Evolutionary conservation across 2,329 filamentous ascomycete genomes (phyloP), one percentile per base, ranked within the genome.

Genomic region (Diaporthe aspalathi): DNA sequence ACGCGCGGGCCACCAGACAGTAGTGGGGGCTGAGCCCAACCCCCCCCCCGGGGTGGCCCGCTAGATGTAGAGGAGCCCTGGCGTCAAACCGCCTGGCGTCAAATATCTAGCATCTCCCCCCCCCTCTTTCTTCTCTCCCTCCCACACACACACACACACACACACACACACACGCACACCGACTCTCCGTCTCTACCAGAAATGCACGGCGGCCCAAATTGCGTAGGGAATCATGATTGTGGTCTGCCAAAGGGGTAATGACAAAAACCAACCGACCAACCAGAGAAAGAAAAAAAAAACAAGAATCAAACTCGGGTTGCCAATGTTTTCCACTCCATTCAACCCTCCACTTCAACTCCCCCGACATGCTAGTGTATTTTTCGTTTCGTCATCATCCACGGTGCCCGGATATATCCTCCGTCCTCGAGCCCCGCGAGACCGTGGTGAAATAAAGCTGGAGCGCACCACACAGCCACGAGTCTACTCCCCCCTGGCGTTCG

Each of bases 201-300:
- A 38, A 38, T 38, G 35, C 32, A 11, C 53, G 27, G 53, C 32
- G 38, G 53, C 20, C 38, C 53, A 38, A 56, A 12, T 32, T 56
- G 53, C 53, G n/a, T n/a, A 56, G 53, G 53, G 53, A 40, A 65
- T 65, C 60, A 27, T 65, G 43, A 65, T 50, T 50, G 16, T 38
- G 45, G 43, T 24, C n/a, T n/a, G 43, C 43, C 29, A 24, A 4
- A 63, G 35, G 5, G 32, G 32, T 32, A 5, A 63, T 11, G 29
- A 47, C 56, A n/a, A 29, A 22, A n/a, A 29, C 27, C 52, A 32
- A 54, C 29, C 29, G 20, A 54, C 27, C 52, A 54, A 32, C 29
- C 52, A 32, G 8, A 32, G 8, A 8, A 32, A n/a, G n/a, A n/a
- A n/a, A n/a, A n/a, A n/a, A n/a, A n/a, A n/a, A n/a, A n/a, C n/a